Base-by-base conservation (phyloP, 129 eudicot species). In the Ambrosia trifida region DNA sequence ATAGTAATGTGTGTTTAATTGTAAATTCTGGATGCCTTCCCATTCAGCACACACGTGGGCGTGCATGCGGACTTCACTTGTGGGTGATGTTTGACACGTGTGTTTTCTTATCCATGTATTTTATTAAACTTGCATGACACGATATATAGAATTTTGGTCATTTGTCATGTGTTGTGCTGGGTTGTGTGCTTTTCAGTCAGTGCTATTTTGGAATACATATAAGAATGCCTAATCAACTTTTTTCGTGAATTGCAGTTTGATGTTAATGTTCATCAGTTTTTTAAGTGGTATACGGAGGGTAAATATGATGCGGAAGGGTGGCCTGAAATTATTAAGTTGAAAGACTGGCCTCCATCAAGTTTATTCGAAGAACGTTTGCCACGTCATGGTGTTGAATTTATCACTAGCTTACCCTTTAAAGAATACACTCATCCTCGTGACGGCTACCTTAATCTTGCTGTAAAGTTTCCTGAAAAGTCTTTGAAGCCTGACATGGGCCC, bases 401-500 rank as follows among this genome's bases (percentile, higher is more conserved):
- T 82, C 40, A 80, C 76, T 19, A 63, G 76, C 47, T 84, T 89
- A 78, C 96, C 96, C 35, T 89, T 84, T 68, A 84, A 89, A 79
- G 90, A 80, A 52, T 89, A 89, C 44, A 82, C 96, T 11, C 88
- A 89, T 84, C 96, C 96, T 49, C 72, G 78, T 7, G 20, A 44
- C 51, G 96, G 93, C 12, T 81, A 74, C 68, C 72, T 86, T 49
- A 89, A 86, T 77, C 81, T 89, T 69, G 88, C 93, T 56, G 75
- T 75, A 2, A 89, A 84, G 74, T 77, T 86, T 35, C 90, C 90
- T 4, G 3, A 38, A 28, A 6, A 41, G 0, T 58, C 85, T 51
- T 70, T 80, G 56, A 86, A 84, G 83, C 94, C 96, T 0, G 93
- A 86, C 70, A 51, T 89, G 86, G 96, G 96, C 9, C 96, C 96